phyloP scores from a whole-genome alignment of 2,329 filamentous ascomycete genomes.

The Hymenoscyphus repandus region DNA sequence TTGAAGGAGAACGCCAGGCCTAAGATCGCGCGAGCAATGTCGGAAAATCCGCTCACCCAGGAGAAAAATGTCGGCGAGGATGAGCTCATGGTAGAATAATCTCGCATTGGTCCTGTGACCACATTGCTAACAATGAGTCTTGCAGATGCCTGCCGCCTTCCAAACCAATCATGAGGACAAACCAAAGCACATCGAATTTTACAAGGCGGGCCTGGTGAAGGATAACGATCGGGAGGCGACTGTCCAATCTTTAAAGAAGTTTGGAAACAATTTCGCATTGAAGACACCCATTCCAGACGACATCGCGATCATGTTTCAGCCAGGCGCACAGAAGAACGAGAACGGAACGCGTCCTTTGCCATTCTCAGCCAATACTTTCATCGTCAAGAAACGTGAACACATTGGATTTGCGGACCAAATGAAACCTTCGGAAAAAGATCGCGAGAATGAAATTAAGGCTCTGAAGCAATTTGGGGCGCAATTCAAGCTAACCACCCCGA shows the following conservation, averaged over 20 bases:
- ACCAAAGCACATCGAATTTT: no score
- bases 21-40: conserved; percentile 1
- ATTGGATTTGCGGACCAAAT: no score
- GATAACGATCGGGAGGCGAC: no score
- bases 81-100: no score
- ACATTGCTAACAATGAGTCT: not conserved
- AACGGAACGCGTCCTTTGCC: no score
- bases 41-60: not conserved
- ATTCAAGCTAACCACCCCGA: conserved; percentile 1
- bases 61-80: not conserved
- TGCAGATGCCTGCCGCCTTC: not conserved
- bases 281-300: not conserved
- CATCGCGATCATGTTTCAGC: not conserved
- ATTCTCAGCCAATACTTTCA: no score
- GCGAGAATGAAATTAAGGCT: not conserved
- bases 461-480: conserved; percentile 1
- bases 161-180: not conserved
- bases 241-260: not conserved
- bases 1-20: not conserved
- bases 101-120: not conserved
- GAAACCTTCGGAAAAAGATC: not conserved
- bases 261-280: not conserved
- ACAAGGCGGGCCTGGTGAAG: no score
- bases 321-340: no score
- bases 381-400: no score